A percentile compares a stretch with the other conserved stretches of the same genome.
These are phyloP conservation scores for Pyrus pyrifolia DNA, from an alignment of 306 rosid genomes.

Conservation along the genomic window DNA sequence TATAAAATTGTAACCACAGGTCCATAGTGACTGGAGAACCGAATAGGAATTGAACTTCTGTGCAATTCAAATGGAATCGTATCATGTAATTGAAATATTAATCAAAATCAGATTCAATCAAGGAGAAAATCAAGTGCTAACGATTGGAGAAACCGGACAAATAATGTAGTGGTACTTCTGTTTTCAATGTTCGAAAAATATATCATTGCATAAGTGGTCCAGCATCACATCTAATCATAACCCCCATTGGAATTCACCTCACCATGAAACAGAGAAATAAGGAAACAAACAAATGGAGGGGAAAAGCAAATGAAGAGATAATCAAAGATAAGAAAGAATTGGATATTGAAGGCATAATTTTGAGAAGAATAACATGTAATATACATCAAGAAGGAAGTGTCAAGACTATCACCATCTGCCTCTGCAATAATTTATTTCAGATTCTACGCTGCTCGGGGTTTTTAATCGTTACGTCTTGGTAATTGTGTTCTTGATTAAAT, in stretches of 20 bases:
- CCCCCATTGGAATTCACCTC: neutral
- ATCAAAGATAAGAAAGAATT: neutral
- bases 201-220: neutral
- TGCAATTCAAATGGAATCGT: neutral
- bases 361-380: neutral
- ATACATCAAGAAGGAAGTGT: no score
- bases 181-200: neutral
- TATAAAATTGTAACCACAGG: neutral
- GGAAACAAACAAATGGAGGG: neutral
- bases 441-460: no score
- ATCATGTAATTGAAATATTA: no score
- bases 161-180: no score
- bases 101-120: no score
- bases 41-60: neutral
- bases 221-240: neutral
- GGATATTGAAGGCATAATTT: no score
- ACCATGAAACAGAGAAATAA: neutral
- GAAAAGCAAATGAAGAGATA: neutral
- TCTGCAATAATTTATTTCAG: neutral
- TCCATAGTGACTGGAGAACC: neutral
- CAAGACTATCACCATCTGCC: no score
- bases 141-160: no score
- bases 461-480: no score
- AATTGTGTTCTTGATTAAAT: neutral
- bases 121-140: no score